Conservation (phyloP, 2,329 filamentous ascomycete species). For the Ceratocystis harringtonii region DNA sequence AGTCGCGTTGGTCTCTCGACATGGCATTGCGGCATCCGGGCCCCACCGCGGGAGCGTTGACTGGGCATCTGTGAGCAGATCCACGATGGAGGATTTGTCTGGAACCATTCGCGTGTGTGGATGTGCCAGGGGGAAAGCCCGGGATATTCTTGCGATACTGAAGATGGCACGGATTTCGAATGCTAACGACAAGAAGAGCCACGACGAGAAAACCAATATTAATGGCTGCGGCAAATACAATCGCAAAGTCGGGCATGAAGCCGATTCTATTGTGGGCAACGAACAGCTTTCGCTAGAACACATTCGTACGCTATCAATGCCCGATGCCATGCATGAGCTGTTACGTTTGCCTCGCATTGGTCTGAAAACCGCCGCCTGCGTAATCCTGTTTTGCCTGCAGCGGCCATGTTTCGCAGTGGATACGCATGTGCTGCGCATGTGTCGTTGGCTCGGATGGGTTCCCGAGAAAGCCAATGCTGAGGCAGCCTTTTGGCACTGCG, state of each 20-base stretch:
- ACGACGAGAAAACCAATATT: not conserved
- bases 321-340: conserved; percentile 37
- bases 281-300: conserved; percentile 37
- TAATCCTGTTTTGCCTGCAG: conserved; percentile 40
- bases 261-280: conserved; percentile 17
- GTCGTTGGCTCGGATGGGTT: conserved; percentile 39
- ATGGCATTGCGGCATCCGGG: conserved; percentile 46
- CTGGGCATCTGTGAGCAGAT: conserved; percentile 54
- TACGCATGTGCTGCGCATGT: conserved; percentile 40
- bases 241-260: conserved; percentile 30
- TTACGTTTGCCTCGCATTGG: conserved; percentile 38
- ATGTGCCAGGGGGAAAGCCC: conserved; percentile 54
- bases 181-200: not conserved
- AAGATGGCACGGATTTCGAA: conserved; percentile 52
- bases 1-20: conserved; percentile 45
- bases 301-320: conserved; percentile 30
- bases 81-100: conserved; percentile 45
- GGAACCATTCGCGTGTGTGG: conserved; percentile 57
- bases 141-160: conserved; percentile 57
- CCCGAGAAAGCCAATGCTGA: conserved; percentile 35
- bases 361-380: conserved; percentile 42
- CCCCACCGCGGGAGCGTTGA: conserved; percentile 57
- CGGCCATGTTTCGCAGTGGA: conserved; percentile 42
- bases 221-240: not conserved
- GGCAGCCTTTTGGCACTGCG: conserved; percentile 37